Percentiles rank a stretch among this genome's conserved stretches.
Evolutionary conservation across 129 eudicot species (phyloP).

Genomic region (Tagetes erecta): DNA sequence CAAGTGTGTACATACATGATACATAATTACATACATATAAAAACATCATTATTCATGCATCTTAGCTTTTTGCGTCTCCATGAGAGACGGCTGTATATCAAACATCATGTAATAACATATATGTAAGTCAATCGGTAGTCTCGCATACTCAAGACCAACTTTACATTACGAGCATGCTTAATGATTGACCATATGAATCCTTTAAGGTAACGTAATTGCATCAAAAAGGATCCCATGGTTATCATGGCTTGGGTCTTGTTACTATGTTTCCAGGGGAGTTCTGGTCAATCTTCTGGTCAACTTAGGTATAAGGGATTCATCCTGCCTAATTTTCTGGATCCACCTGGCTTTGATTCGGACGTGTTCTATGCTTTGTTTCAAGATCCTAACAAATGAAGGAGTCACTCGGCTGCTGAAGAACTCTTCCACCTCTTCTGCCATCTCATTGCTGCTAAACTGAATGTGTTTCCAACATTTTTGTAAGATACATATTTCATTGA

Average conservation of each 20-base stretch:
- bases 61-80: constrained; percentile 2
- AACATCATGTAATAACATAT: neutral
- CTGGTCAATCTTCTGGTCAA: constrained; percentile 38
- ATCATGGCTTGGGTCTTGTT: neutral
- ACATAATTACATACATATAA: neutral
- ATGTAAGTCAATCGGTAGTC: no score
- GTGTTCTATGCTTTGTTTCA: constrained; percentile 57
- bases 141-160: no score
- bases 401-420: constrained; percentile 42
- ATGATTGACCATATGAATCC: neutral
- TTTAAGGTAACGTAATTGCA: neutral
- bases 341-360: constrained; percentile 48
- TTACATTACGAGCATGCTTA: no score
- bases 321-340: constrained; percentile 41
- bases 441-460: constrained; percentile 51
- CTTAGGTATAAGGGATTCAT: constrained; percentile 43
- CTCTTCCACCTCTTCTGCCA: constrained; percentile 50
- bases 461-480: constrained; percentile 5
- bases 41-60: neutral
- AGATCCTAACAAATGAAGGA: constrained; percentile 44
- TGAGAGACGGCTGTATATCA: neutral
- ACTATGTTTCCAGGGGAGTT: constrained; percentile 18
- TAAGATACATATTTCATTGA: neutral
- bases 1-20: no score
- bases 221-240: neutral